phyloP scores from a whole-genome alignment of 345 rosid genomes.

The Luvunga scandens region DNA sequence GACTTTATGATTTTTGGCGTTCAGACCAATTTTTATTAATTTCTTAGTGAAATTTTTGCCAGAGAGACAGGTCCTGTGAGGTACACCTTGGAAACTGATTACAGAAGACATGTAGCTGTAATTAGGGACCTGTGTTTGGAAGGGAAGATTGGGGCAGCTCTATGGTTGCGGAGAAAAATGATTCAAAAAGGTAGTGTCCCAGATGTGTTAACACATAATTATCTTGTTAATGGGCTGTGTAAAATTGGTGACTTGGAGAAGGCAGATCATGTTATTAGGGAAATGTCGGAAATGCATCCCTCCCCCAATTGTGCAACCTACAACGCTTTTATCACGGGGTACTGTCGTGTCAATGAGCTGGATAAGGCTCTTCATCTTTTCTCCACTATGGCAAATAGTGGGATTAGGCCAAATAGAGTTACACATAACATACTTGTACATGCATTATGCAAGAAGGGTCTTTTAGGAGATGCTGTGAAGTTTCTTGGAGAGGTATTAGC shows the following conservation, averaged over 20 bases:
- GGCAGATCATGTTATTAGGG: constrained; percentile 57
- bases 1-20: constrained; percentile 1
- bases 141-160: constrained; percentile 67
- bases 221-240: constrained; percentile 61
- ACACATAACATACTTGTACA: constrained; percentile 62
- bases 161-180: constrained; percentile 55
- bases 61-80: constrained; percentile 44
- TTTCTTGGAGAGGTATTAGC: constrained; percentile 45
- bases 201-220: constrained; percentile 63
- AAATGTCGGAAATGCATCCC: constrained; percentile 68
- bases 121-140: constrained; percentile 54
- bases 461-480: constrained; percentile 43
- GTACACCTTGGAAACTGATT: constrained; percentile 22
- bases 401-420: constrained; percentile 55
- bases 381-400: constrained; percentile 43
- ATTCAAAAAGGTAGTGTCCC: constrained; percentile 48
- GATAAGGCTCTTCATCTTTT: constrained; percentile 56
- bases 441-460: constrained; percentile 64
- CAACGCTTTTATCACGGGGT: constrained; percentile 58
- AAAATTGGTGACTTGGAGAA: constrained; percentile 42
- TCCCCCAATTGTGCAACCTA: constrained; percentile 63
- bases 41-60: constrained; percentile 23
- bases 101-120: constrained; percentile 24
- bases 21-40: not conserved
- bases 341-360: constrained; percentile 45